Evolutionary conservation across 768 basidiomycete species (phyloP), one percentile per base, ranked within the genome.

Genomic region (Porphyrellus cyaneotinctus): DNA sequence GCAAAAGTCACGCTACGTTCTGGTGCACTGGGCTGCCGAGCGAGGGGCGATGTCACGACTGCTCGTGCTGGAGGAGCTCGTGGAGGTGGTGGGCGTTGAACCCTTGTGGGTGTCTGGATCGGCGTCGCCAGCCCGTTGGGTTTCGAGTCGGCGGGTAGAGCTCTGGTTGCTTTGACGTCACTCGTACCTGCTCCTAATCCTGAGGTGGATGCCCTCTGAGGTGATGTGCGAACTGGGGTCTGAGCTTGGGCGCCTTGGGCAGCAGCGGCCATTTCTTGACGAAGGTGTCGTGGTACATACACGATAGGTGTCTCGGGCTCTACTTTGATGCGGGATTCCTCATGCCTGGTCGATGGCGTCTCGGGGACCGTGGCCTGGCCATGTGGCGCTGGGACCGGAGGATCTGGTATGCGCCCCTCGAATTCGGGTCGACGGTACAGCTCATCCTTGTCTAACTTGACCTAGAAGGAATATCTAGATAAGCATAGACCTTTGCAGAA

Each of bases 381-480:
- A 24, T 36, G 47, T 6, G 39, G 37, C 18, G 33, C 44, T 13
- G 44, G 41, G 15, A 24, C 38, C 12, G 56, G 52, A 1, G 47
- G 14, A 1, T 67, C 63, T 6, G 75, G 66, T 46, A 72, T 74
- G 23, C 59, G 60, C n/a, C 80, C 81, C 39, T 80, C 77, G 52
- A 83, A 86, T 56, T 89, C 87, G 7, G 86, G 84, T 14, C 84
- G 76, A 36, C 88, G 82, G 63, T 91, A 79, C 1, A 92, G 72
- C 18, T 82, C 77, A n/a, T 65, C 73, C 54, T 78, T 75, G 60
- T 91, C 82, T 52, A 92, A 80, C 65, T 86, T 91, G 12, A 76
- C 74, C 58, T 59, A 13, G 28, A 17, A 22, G 18, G 6, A 9
- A 33, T 13, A 17, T 44, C 18, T 12, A 22, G 20, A 47, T 28